These are phyloP conservation scores for Ceratobasidium papillatum DNA, from an alignment of 1,284 basidiomycete genomes.

Conservation along the genomic window DNA sequence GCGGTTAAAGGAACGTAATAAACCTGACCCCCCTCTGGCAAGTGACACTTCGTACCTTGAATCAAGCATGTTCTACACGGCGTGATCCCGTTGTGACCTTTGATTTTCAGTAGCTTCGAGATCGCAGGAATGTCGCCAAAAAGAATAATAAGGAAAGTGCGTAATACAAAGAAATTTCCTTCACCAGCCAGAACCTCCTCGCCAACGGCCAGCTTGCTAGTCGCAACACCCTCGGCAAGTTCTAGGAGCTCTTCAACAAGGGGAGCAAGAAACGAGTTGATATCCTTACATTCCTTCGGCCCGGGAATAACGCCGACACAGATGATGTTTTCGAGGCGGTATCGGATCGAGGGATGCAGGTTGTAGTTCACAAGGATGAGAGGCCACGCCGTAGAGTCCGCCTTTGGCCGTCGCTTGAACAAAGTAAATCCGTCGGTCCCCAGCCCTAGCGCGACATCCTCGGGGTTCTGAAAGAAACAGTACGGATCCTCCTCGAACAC, in stretches of 20 bases:
- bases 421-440: slow-evolving; percentile 55
- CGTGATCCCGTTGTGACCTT: slow-evolving; percentile 40
- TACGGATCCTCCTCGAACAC: slow-evolving; percentile 30
- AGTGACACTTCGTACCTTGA: no score
- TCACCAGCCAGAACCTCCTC: no score
- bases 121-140: slow-evolving; percentile 43
- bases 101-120: slow-evolving; percentile 40
- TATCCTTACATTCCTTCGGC: slow-evolving; percentile 39
- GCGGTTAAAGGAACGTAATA: no score
- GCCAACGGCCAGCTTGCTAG: no score
- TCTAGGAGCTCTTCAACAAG: slow-evolving; percentile 32
- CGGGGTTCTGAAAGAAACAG: slow-evolving; percentile 48
- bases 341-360: slow-evolving; percentile 35
- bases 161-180: no score
- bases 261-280: slow-evolving; percentile 42
- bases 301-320: slow-evolving; percentile 43
- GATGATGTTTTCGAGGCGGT: slow-evolving; percentile 39
- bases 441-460: slow-evolving; percentile 51
- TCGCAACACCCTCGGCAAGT: slow-evolving; percentile 34
- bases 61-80: slow-evolving; percentile 49
- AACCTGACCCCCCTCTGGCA: no score
- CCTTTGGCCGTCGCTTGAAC: slow-evolving; percentile 51
- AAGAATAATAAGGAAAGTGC: no score
- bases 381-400: slow-evolving; percentile 49
- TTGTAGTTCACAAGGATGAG: slow-evolving; percentile 43